Evolutionary conservation across 1,284 basidiomycete species (phyloP).

Genomic region (Trametes versicolor): DNA sequence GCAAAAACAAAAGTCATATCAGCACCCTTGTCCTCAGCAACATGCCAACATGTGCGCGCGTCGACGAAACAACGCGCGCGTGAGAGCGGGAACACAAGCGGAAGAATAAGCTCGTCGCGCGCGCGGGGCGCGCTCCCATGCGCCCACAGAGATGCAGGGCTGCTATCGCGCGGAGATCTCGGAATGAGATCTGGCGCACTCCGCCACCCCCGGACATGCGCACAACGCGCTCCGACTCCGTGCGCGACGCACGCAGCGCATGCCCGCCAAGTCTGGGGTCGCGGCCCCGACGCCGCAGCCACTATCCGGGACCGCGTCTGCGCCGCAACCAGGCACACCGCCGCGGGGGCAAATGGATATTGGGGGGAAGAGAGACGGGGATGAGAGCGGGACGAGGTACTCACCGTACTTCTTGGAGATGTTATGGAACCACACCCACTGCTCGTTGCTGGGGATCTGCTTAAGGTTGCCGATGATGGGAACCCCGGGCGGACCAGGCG

Average conservation of each 20-base stretch:
- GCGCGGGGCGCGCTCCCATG: neutral
- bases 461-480: conserved; percentile 32
- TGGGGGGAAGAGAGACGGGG: neutral
- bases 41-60: neutral
- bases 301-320: conserved; percentile 14
- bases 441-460: conserved; percentile 31
- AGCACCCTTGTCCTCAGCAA: neutral
- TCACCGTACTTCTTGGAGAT: conserved; percentile 30
- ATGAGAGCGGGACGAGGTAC: conserved; percentile 5
- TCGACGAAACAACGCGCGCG: no score
- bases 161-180: neutral
- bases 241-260: neutral
- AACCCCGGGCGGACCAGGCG: conserved; percentile 31
- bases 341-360: neutral
- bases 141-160: neutral
- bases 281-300: conserved; percentile 13
- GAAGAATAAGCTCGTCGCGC: neutral
- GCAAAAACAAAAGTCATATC: neutral
- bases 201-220: conserved; percentile 7
- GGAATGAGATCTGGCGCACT: conserved; percentile 1
- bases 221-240: neutral
- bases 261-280: neutral
- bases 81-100: neutral
- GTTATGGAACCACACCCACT: conserved; percentile 34
- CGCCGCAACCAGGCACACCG: neutral